Base-by-base conservation (phyloP, 208 protist genomes). In the Crithidia brevicula region DNA sequence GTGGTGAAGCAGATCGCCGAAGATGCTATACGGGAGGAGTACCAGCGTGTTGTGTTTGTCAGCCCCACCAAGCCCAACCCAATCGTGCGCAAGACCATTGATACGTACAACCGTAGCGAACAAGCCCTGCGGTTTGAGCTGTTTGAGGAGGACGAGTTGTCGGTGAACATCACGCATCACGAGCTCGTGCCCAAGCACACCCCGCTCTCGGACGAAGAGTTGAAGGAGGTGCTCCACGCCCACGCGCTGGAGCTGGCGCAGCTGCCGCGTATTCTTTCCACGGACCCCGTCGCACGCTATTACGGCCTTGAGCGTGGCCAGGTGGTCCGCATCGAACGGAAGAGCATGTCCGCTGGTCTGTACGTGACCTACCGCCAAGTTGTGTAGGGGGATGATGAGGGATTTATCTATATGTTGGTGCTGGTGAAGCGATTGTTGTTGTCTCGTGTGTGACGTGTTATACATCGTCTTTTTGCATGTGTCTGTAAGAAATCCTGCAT, bases 311-410 rank as follows among this genome's bases (percentile, higher is more conserved):
- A 86, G 40, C 74, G 83, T 28, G 96, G 97, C 1, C 71, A 98
- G 49, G 94, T 99, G 7, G 93, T 99, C 25, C 96, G 98, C 63
- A 99, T 99, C 79, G 96, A 98, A 76, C 89, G 98, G 10, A 84
- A 88, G 53, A 97, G 88, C 25, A 98, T 99, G 82, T 99, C 98
- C 3, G 98, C 98, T 0, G 98, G 98, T 23, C 75, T 96, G 27
- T 99, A 99, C 85, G 94, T 99, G n/a, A 99, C 98, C 13, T 99
- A 99, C 81, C 85, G 98, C 27, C 86, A 99, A 62, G 97, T 99
- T 22, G 78, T 98, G 18, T 98, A 82, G 82, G 20, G 16, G 40
- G 36, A 69, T 28, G 5, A 40, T 54, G 33, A 40, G 15, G 36
- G 8, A 40, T 40, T 16, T 1, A 13, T 47, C 18, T 47, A 6